Base-by-base conservation (phyloP, 2,329 filamentous ascomycete species). In the Diaporthe citri region DNA sequence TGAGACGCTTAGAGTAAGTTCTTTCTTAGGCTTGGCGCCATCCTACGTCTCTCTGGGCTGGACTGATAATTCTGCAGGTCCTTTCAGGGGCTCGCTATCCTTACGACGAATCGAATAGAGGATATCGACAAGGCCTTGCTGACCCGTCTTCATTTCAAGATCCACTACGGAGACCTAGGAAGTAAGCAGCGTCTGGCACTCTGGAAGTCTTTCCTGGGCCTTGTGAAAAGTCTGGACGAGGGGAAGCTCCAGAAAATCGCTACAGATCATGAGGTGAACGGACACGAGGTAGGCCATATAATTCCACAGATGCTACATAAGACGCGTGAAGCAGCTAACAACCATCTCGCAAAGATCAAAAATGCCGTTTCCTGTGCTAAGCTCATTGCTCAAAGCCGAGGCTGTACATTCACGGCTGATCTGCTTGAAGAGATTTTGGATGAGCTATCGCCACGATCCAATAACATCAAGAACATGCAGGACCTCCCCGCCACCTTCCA, bases 1-100 rank as follows among this genome's bases (percentile, higher is more conserved):
- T 55, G 9, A 25, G 51, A 15, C 51, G n/a, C 4, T 25, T 55
- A 25, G 51, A 55, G 51, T 55, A 51, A 7, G 48, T 51, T 51
- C 22, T 2, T 13, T 25, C 3, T 51, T 25, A 12, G 0, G 4
- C 9, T 51, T 51, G 2, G 7, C n/a, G 9, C 9, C 9, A 25
- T 13, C n/a, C 8, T 25, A 9, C 13, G 1, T 25, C 1, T 13
- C 10, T n/a, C 4, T 51, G 10, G 1, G 12, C 48, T 5, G 0
- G 2, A 25, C 48, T 51, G 48, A 51, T 1, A 8, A 3, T 9
- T n/a, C 22, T 25, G 9, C n/a, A 51, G 48, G n/a, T 51, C 5
- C n/a, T 55, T 55, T 28, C n/a, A 55, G 5, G 51, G 51, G 5
- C n/a, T 55, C 15, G n/a, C n/a, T 25, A 55, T 55, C 10, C n/a